Evolutionary conservation across 2,329 filamentous ascomycete species (phyloP), one percentile per base, ranked within the genome.

Genomic region (Dactylonectria estremocensis): DNA sequence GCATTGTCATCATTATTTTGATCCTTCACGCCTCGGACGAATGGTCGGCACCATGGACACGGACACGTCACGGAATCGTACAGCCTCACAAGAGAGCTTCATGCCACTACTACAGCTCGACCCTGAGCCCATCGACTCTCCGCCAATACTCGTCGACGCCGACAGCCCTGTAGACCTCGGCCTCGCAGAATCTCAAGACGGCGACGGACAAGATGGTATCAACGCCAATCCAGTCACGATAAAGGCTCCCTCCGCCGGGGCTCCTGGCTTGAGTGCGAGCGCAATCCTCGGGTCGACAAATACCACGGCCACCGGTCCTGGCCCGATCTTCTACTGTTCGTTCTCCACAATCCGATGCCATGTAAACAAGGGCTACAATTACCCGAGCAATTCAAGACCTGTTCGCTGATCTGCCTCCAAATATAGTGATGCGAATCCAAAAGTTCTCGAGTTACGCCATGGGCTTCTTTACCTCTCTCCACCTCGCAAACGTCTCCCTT

Each of bases 391-490:
- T 50, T 8, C 16, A 24, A 22, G 7, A 56, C 11, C 10, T 11
- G n/a, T 20, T 22, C n/a, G 37, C 53, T 58, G 48, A 54, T 67
- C 70, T 35, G 70, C 20, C 46, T 16, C 49, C 16, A 13, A 7
- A 24, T n/a, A 14, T 45, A 77, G 76, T 79, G 18, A 77, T 76
- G 53, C 89, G 93, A 54, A 86, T 96, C 40, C 96, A 98, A 80
- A 92, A 90, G 79, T 97, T 97, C 85, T 96, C 94, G 1, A 94
- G 93, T 72, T 97, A 97, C 83, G 90, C 93, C 71, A 95, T 94
- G 77, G 90, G 89, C 69, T 83, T 93, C 72, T 97, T 95, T 83
- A 87, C 92, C 37, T 86, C 89, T 33, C 86, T 96, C 64, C 95
- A 97, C 83, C 85, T 96, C 69, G 87, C 91, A 76, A 97, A 95